Evolutionary conservation across 306 rosid genomes (phyloP), one percentile per base, ranked within the genome.

Genomic region (Lathyrus tuberosus): DNA sequence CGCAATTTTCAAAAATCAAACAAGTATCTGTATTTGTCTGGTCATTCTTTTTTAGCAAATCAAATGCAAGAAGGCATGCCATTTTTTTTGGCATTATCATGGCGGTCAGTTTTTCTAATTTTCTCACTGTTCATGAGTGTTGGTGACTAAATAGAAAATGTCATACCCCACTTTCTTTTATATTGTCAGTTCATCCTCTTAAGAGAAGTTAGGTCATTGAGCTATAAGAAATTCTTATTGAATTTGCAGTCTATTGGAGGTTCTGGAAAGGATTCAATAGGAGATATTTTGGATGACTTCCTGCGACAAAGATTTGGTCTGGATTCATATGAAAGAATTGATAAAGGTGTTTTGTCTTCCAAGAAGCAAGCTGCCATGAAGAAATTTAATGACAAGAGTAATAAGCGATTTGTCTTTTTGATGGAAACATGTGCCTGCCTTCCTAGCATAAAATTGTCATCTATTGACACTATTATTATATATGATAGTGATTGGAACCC

Each of bases 401-500:
- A 16, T 42, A 86, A 86, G 48, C 80, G 95, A 70, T 87, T 91
- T 87, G 86, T 89, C 71, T 87, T 94, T 80, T 76, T 94, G 78
- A 70, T 94, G 73, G 99, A 94, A 67, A 57, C 85, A 49, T 76
- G 86, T 83, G 96, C 97, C 6, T 94, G 97, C 78, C 73, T 18
- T 71, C 56, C 83, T 10, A 87, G 83, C 83, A 80, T 91, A 60
- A 91, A 86, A 66, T 76, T 94, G 72, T 87, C 91, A 9, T 87
- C 97, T 4, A 77, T 91, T 70, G 95, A 91, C 81, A 35, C 71
- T 59, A 68, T 87, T 75, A 82, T 94, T 70, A 87, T 94, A 78
- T 91, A 69, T 83, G 89, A 89, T 63, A 91, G 99, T 80, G 97
- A 94, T 69, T 91, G 88, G 99, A 84, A 79, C 62, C 97, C 96